Percentiles rank a stretch among this genome's conserved stretches.
Conservation (phyloP, 768 basidiomycete genomes). For the Steccherinum ochraceum region DNA sequence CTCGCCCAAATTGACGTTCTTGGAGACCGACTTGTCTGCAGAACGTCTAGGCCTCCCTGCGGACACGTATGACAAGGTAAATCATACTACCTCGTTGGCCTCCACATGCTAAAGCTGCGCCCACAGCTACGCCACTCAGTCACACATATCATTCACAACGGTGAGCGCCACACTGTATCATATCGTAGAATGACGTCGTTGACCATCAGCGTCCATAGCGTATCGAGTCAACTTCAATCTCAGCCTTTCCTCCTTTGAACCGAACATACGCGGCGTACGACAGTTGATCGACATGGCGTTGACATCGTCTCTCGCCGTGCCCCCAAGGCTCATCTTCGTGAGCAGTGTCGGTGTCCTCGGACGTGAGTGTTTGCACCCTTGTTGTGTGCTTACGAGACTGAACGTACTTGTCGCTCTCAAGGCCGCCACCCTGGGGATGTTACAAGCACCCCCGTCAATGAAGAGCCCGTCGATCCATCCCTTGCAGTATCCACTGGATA, state of each 20-base stretch:
- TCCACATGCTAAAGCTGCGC: background rate
- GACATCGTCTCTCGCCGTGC: constrained; percentile 21
- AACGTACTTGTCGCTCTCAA: too few relatives aligned
- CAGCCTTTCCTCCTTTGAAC: constrained; percentile 24
- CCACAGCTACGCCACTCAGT: constrained; percentile 21
- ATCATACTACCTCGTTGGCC: background rate
- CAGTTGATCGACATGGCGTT: constrained; percentile 32
- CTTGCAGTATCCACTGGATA: constrained; percentile 24
- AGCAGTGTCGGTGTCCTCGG: constrained; percentile 27
- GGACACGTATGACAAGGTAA: constrained; percentile 22
- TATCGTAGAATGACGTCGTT: too few relatives aligned
- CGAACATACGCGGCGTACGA: constrained; percentile 21
- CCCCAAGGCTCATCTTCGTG: constrained; percentile 27
- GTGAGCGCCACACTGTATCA: too few relatives aligned
- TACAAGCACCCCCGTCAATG: constrained; percentile 9
- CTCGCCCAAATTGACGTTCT: constrained; percentile 24
- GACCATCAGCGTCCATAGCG: constrained; percentile 20
- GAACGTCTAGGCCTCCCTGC: constrained; percentile 23
- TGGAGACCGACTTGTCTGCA: constrained; percentile 24
- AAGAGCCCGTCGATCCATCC: constrained; percentile 13
- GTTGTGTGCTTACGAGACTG: too few relatives aligned
- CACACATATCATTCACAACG: constrained; percentile 34
- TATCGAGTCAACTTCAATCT: constrained; percentile 31
- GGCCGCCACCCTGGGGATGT: background rate
- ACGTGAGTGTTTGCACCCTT: constrained; percentile 13